A percentile compares a stretch with the other conserved stretches of the same genome.
phyloP scores from a whole-genome alignment of 169 alveolate genomes.

The Cryptosporidium andersoni region DNA sequence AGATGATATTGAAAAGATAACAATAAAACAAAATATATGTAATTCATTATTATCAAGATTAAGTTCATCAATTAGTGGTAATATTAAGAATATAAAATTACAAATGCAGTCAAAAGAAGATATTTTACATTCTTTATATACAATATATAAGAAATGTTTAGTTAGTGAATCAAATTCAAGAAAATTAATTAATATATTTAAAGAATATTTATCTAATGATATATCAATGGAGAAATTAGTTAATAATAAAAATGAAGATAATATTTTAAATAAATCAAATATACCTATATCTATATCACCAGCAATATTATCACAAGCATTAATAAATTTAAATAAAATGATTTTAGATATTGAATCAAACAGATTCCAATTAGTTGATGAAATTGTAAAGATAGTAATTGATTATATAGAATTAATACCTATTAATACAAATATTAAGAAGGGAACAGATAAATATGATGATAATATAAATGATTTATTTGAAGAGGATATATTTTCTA shows the following conservation, averaged over 20 bases:
- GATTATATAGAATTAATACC: constrained; percentile 4
- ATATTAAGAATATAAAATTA: constrained; percentile 24
- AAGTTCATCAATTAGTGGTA: constrained; percentile 46
- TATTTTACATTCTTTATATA: constrained; percentile 13
- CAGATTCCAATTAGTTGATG: constrained; percentile 31
- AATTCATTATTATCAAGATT: constrained; percentile 25
- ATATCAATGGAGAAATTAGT: neutral
- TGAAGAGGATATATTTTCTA: constrained; percentile 27
- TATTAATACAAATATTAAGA: constrained; percentile 6
- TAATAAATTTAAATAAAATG: constrained; percentile 17
- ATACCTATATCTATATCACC: constrained; percentile 2
- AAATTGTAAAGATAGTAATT: constrained; percentile 15
- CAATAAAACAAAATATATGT: constrained; percentile 34
- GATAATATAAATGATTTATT: neutral
- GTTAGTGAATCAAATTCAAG: constrained; percentile 40
- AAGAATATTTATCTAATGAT: neutral
- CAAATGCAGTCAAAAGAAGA: constrained; percentile 11
- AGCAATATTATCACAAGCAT: constrained; percentile 12
- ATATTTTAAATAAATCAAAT: no score
- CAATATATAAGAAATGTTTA: constrained; percentile 37
- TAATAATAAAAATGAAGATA: neutral
- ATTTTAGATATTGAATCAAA: constrained; percentile 50
- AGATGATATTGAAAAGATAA: constrained; percentile 11
- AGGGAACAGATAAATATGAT: neutral
- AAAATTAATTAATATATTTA: constrained; percentile 15